Evolutionary conservation across 306 rosid genomes (phyloP).

Genomic region (Chamaecrista fasciculata): DNA sequence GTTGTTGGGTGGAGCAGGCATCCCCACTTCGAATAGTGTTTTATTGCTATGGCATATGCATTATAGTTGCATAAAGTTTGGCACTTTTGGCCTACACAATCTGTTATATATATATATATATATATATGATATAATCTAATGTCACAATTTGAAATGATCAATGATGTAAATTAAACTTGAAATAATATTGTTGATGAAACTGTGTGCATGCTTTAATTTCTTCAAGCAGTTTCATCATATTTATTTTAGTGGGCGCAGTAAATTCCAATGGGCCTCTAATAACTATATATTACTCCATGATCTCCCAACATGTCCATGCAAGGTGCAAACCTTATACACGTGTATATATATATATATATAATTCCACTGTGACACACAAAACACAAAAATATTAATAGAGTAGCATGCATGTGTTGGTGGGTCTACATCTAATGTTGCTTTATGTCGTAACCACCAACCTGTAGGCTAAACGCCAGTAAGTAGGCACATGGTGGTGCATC

Average conservation of each 20-base stretch:
- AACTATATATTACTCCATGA: neutral
- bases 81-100: too few relatives aligned
- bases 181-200: neutral
- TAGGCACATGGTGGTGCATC: slow-evolving; percentile 50
- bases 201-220: neutral
- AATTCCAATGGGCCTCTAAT: slow-evolving; percentile 26
- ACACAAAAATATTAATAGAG: slow-evolving; percentile 11
- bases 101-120: too few relatives aligned
- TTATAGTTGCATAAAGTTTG: too few relatives aligned
- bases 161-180: too few relatives aligned
- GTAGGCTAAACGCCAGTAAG: slow-evolving; percentile 35
- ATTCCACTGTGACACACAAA: neutral
- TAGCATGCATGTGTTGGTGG: slow-evolving; percentile 50
- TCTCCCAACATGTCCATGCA: slow-evolving; percentile 23
- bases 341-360: neutral
- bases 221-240: slow-evolving; percentile 12
- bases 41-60: too few relatives aligned
- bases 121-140: neutral
- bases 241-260: slow-evolving; percentile 17
- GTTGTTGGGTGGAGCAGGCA: too few relatives aligned
- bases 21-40: too few relatives aligned
- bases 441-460: slow-evolving; percentile 50
- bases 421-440: slow-evolving; percentile 34
- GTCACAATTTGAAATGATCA: too few relatives aligned
- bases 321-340: slow-evolving; percentile 26